Evolutionary conservation across 2,329 filamentous ascomycete genomes (phyloP), one percentile per base, ranked within the genome.

Genomic region (Fusarium nelsonii): DNA sequence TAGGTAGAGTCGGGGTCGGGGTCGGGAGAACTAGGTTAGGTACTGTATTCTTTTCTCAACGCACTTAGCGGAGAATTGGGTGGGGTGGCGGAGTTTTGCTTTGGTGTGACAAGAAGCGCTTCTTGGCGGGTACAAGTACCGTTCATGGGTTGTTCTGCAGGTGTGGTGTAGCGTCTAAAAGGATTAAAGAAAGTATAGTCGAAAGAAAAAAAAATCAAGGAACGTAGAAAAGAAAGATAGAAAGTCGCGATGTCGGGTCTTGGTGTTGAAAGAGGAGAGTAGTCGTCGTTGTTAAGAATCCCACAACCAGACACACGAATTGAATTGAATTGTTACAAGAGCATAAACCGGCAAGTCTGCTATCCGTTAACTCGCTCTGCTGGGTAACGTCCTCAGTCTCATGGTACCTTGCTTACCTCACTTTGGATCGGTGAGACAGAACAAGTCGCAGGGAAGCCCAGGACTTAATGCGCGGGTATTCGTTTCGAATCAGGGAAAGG

Each of bases 1-100:
- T 23, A 23, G 4, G 23, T 23, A 23, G 23, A 23, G 23, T 30
- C 30, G 30, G 30, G 10, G 8, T 30, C 43, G 43, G 43, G 30
- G 28, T 51, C 23, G 23, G 46, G 33, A 28, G 28, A n/a, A 9
- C 34, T 50, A 23, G 23, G 23, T 23, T 23, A 23, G 23, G 23
- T 23, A 23, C 23, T 23, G 23, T 23, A 23, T 18, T 41, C 12
- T 26, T 50, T 23, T 28, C 48, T 50, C 57, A 52, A 54, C 62
- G 66, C 23, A 23, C 23, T 23, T 63, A 44, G 58, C 66, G 66
- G 66, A 68, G 57, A 39, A 56, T 59, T 46, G 43, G 50, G 67
- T 70, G 66, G 67, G 67, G 67, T 63, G 67, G 67, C 67, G 66
- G 67, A 69, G 67, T 69, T 58, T 62, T 58, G 64, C 49, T 34